These are phyloP conservation scores for Quercus variabilis DNA, from an alignment of 306 rosid genomes.

Conservation along the genomic window DNA sequence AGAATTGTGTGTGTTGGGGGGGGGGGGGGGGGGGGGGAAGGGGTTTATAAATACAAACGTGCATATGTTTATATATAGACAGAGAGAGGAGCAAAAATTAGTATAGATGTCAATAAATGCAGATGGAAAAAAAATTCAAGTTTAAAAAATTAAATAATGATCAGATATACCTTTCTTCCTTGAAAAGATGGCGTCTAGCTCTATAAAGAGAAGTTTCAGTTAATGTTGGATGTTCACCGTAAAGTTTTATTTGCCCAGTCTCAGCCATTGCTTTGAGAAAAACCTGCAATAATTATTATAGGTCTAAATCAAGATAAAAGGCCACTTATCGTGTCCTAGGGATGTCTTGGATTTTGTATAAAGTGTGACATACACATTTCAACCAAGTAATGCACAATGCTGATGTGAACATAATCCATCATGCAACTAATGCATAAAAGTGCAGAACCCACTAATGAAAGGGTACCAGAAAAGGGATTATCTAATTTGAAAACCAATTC, in stretches of 20 bases:
- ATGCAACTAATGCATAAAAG: neutral
- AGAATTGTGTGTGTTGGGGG: neutral
- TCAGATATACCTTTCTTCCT: constrained; percentile 80
- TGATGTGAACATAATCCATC: constrained; percentile 1
- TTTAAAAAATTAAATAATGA: neutral
- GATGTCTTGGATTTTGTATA: neutral
- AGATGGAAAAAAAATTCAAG: neutral
- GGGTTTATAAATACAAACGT: too few relatives aligned
- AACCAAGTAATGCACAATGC: neutral
- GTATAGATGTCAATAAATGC: neutral
- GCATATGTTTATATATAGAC: neutral
- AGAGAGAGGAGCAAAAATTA: neutral
- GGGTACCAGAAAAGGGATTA: constrained; percentile 6
- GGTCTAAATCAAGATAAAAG: constrained; percentile 7
- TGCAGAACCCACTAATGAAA: constrained; percentile 2
- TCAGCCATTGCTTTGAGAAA: constrained; percentile 98
- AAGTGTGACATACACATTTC: neutral
- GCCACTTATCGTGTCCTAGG: neutral
- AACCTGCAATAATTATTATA: constrained; percentile 46
- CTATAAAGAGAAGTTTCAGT: constrained; percentile 91
- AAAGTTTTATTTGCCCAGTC: constrained; percentile 83
- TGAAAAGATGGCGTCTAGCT: constrained; percentile 88
- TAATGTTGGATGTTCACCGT: constrained; percentile 82
- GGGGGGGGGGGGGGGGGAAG: too few relatives aligned
- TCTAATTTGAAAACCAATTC: constrained; percentile 1